Percentiles rank a stretch among this genome's conserved stretches.
Evolutionary conservation across 2,329 filamentous ascomycete species (phyloP).

Genomic region (Simplicillium aogashimaense): DNA sequence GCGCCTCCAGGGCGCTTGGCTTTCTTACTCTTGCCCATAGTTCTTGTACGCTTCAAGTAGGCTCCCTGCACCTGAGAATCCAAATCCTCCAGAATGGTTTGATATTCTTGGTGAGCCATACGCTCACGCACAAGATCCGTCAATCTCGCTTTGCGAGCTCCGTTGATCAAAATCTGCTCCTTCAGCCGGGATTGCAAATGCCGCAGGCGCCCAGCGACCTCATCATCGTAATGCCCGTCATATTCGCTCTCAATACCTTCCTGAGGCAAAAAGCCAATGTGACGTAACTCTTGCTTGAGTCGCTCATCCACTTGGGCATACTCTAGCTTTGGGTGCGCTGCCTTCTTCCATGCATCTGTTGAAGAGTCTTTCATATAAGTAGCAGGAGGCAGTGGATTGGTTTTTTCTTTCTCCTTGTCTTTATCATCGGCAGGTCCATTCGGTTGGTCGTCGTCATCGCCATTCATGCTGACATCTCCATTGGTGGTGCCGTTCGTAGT

Average conservation of each 20-base stretch:
- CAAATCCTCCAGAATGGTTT: slow-evolving; percentile 91
- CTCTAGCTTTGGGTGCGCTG: slow-evolving; percentile 65
- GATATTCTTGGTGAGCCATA: slow-evolving; percentile 95
- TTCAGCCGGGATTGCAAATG: slow-evolving; percentile 75
- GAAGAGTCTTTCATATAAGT: slow-evolving; percentile 71
- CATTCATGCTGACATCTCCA: slow-evolving; percentile 45
- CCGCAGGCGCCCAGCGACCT: slow-evolving; percentile 81
- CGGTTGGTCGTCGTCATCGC: slow-evolving; percentile 31
- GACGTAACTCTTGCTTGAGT: slow-evolving; percentile 79
- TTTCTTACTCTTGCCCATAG: slow-evolving; percentile 89
- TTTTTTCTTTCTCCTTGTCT: slow-evolving; percentile 21
- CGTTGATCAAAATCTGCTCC: slow-evolving; percentile 78
- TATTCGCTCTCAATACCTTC: slow-evolving; percentile 63
- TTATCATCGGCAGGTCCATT: slow-evolving; percentile 11
- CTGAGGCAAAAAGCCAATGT: slow-evolving; percentile 75
- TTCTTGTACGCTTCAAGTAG: slow-evolving; percentile 90
- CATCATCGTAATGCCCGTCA: slow-evolving; percentile 85
- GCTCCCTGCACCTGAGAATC: slow-evolving; percentile 91
- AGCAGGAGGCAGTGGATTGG: slow-evolving; percentile 49
- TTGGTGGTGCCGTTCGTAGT: slow-evolving; percentile 40
- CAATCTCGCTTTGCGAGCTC: slow-evolving; percentile 77
- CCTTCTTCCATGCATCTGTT: slow-evolving; percentile 69
- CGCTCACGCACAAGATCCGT: slow-evolving; percentile 82
- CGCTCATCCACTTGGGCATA: slow-evolving; percentile 84
- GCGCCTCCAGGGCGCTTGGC: slow-evolving; percentile 70